Base-by-base conservation (phyloP, 169 alveolate genomes). In the Eimeria acervulina region DNA sequence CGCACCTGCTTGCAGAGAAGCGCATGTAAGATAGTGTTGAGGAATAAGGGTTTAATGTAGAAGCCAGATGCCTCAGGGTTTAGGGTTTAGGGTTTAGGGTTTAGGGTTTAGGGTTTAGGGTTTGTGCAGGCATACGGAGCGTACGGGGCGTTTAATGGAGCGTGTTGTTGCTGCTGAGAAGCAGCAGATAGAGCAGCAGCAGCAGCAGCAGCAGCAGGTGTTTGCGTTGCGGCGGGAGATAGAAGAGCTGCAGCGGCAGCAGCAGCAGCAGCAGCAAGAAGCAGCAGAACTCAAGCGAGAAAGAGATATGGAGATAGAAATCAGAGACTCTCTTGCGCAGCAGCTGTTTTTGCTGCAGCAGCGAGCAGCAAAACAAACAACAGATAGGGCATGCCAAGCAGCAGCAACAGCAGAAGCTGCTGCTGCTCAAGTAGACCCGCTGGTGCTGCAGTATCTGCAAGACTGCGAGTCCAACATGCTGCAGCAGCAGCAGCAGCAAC, bases 161-260 rank as follows among this genome's bases (percentile, higher is more conserved):
- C 12, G 89, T 5, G 38, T 78, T 40, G 89, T 55, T 12, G 89
- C 8, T 10, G 89, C 66, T 0, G 89, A 78, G 63, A 19, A 78
- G 89, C 89, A 78, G 89, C 89, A 78, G 28, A n/a, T 40, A 63
- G 52, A 78, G 89, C 66, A 78, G 89, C 89, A 78, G 89, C 89
- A 78, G 59, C 36, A 36, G 59, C 63, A 40, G 89, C 89, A 78
- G 63, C 66, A 36, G 89, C 89, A 78, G 61, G 38, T 40, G 12
- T 78, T 40, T 42, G 89, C 89, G 28, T 31, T 78, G 63, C 89
- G 28, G 31, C 33, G 89, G 0, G 89, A 78, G 89, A 23, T 55
- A 55, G 89, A 78, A 36, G 89, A 78, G 63, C 89, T 78, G 63
- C 89, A 78, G 89, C 59, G 89, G 89, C 89, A 78, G 89, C 59